Conservation (phyloP, 352 stramenopile species). For the Phytophthora ramorum region DNA sequence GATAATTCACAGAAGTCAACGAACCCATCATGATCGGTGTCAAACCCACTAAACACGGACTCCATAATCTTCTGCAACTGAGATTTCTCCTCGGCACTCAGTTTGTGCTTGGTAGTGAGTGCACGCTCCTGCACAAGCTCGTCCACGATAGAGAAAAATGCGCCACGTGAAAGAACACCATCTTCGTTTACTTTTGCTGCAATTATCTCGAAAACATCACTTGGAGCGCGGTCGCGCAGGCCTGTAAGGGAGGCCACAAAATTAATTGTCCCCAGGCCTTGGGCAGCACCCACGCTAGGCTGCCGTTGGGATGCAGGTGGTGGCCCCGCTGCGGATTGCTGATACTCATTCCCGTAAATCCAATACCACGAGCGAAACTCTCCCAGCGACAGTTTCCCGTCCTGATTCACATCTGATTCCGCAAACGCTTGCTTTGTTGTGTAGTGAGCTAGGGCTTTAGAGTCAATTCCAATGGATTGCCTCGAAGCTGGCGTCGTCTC, state of each 20-base stretch:
- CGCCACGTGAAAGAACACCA: slow-evolving; percentile 69
- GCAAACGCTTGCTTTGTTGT: slow-evolving; percentile 86
- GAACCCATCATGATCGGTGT: slow-evolving; percentile 75
- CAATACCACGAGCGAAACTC: slow-evolving; percentile 89
- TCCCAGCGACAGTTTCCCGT: slow-evolving; percentile 76
- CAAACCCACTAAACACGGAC: slow-evolving; percentile 80
- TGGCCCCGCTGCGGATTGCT: slow-evolving; percentile 16
- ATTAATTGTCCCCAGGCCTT: slow-evolving; percentile 58
- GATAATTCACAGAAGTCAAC: slow-evolving; percentile 90
- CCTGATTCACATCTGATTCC: slow-evolving; percentile 87
- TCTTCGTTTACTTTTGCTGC: slow-evolving; percentile 85
- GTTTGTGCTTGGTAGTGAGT: slow-evolving; percentile 26
- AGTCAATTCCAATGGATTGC: slow-evolving; percentile 54
- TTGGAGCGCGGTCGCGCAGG: slow-evolving; percentile 56
- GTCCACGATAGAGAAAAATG: slow-evolving; percentile 79
- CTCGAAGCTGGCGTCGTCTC: slow-evolving; percentile 42
- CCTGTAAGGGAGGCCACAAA: slow-evolving; percentile 66
- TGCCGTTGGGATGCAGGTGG: slow-evolving; percentile 8
- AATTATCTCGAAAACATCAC: slow-evolving; percentile 86
- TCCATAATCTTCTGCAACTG: slow-evolving; percentile 66
- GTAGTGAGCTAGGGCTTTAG: slow-evolving; percentile 64
- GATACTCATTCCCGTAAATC: slow-evolving; percentile 33
- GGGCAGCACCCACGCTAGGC: slow-evolving; percentile 1
- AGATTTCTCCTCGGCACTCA: slow-evolving; percentile 35
- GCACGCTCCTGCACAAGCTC: slow-evolving; percentile 56